These are phyloP conservation scores for Rhizophora apiculata DNA, from an alignment of 345 rosid species.

Conservation along the genomic window DNA sequence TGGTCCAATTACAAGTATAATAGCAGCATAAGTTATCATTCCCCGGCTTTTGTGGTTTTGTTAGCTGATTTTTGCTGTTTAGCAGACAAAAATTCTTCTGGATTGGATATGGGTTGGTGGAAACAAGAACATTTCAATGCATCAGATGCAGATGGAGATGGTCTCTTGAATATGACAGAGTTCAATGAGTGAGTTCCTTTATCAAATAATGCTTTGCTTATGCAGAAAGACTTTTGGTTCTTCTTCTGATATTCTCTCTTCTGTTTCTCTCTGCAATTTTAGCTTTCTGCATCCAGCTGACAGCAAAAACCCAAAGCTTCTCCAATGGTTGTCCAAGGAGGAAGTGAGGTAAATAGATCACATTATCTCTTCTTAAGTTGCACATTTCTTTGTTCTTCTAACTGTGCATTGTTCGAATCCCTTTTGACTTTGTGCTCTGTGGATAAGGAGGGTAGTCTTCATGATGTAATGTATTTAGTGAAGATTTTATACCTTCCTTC, in stretches of 20 bases:
- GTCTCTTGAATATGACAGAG: conserved; percentile 75
- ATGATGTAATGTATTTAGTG: not conserved
- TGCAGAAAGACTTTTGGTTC: not conserved
- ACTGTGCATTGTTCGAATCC: not conserved
- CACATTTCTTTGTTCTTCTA: not conserved
- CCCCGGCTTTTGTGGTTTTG: not conserved
- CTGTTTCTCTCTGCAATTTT: not conserved
- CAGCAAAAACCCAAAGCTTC: conserved; percentile 69
- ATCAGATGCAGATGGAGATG: conserved; percentile 93
- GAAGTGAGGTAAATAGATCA: conserved; percentile 69
- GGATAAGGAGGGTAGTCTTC: not conserved
- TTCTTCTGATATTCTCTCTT: not conserved
- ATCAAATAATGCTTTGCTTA: no score
- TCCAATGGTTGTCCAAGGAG: conserved; percentile 87
- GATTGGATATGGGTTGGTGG: conserved; percentile 98
- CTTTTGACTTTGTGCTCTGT: not conserved
- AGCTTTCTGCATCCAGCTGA: conserved; percentile 99
- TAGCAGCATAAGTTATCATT: no score
- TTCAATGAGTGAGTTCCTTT: conserved; percentile 77
- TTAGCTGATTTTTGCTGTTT: conserved; percentile 21
- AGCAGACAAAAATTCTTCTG: conserved; percentile 61
- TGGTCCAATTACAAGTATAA: no score
- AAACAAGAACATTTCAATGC: conserved; percentile 94
- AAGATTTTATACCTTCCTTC: not conserved
- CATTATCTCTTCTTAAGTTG: conserved; percentile 1